phyloP scores from a whole-genome alignment of 768 basidiomycete genomes.

The Suillus americanus region DNA sequence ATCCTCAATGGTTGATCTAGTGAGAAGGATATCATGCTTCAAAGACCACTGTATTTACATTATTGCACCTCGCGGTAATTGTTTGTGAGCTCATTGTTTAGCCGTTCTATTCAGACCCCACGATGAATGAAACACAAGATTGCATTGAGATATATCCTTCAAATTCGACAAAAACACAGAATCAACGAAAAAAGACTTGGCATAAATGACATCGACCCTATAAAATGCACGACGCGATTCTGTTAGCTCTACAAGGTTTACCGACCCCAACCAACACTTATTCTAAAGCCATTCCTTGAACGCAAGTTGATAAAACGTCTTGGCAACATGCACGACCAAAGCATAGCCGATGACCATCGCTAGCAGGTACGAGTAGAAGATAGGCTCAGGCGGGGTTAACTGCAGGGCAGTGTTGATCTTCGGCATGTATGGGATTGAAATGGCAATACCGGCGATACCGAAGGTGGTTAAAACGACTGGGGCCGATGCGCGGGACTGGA shows the following conservation, averaged over 20 bases:
- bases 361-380: slow-evolving; percentile 29
- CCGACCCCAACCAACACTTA: background rate
- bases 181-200: background rate
- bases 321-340: slow-evolving; percentile 26
- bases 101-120: background rate
- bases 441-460: slow-evolving; percentile 30
- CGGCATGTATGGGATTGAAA: slow-evolving; percentile 34
- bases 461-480: slow-evolving; percentile 29
- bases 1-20: no score
- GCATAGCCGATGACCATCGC: slow-evolving; percentile 23
- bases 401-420: slow-evolving; percentile 30
- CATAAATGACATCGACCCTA: background rate
- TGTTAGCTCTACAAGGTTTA: no score
- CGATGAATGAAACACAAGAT: background rate
- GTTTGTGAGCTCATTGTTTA: background rate
- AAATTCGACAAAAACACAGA: background rate
- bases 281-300: slow-evolving; percentile 33
- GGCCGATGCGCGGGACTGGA: slow-evolving; percentile 31
- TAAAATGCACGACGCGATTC: background rate
- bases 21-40: no score
- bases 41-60: no score
- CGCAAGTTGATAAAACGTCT: slow-evolving; percentile 24
- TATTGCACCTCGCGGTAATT: background rate
- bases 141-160: background rate
- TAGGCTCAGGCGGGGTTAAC: slow-evolving; percentile 26